phyloP scores from a whole-genome alignment of 345 rosid genomes.

The Populus nigra region DNA sequence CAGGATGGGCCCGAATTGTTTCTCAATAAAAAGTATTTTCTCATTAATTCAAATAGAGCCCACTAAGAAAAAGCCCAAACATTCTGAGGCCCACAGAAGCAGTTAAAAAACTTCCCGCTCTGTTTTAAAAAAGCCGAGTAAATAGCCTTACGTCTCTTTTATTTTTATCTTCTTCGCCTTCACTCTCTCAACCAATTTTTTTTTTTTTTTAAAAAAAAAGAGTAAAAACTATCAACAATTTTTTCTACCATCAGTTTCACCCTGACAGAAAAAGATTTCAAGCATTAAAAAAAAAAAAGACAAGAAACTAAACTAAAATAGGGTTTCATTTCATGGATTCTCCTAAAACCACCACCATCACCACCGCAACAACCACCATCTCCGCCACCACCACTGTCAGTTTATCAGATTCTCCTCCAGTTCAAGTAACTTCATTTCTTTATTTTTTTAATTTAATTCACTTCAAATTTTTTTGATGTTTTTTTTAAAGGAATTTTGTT shows the following conservation, averaged over 20 bases:
- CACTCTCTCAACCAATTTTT: too few relatives aligned
- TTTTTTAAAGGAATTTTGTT: neutral
- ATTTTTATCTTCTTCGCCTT: neutral
- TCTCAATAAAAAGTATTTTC: neutral
- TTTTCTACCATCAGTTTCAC: neutral
- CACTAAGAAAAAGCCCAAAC: neutral
- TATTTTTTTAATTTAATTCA: neutral
- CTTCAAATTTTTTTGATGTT: neutral
- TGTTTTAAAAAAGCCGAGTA: conserved; percentile 12
- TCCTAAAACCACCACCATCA: conserved; percentile 20
- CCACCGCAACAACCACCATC: neutral
- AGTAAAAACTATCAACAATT: too few relatives aligned
- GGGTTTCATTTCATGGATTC: conserved; percentile 28
- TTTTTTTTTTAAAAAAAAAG: too few relatives aligned
- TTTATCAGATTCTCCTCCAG: conserved; percentile 32
- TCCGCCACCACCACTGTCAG: neutral
- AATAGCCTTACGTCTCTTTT: neutral
- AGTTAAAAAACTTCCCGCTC: conserved; percentile 16
- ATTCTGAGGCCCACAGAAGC: neutral
- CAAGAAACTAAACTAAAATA: conserved; percentile 12
- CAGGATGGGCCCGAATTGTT: too few relatives aligned
- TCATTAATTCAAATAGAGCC: neutral
- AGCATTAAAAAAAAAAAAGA: neutral
- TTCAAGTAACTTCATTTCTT: conserved; percentile 31
- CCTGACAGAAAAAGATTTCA: neutral